Percentiles rank a stretch among this genome's conserved stretches.
These are phyloP conservation scores for grape (Vitis vinifera) DNA, from an alignment of 164 flowering plant species.

Conservation along the genomic window DNA sequence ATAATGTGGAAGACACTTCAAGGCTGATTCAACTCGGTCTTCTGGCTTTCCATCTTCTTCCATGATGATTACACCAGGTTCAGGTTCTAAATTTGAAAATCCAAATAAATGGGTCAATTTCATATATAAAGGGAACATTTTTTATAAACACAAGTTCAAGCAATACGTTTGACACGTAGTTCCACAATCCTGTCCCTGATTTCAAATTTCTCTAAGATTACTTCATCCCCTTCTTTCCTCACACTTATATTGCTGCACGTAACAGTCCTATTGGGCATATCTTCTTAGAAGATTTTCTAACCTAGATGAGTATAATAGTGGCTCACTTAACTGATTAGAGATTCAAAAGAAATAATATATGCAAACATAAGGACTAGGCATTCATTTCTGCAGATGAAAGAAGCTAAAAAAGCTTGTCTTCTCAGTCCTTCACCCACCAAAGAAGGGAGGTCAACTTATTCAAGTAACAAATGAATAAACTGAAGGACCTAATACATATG, in stretches of 20 bases:
- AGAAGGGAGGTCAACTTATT: not conserved
- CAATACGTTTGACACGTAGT: not conserved
- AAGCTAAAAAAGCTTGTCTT: not conserved
- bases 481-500: not conserved
- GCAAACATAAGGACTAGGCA: not conserved
- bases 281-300: not conserved
- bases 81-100: conserved; percentile 45
- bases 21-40: conserved; percentile 61
- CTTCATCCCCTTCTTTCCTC: not conserved
- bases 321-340: not conserved
- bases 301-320: not conserved
- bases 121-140: not conserved
- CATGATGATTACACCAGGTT: conserved; percentile 47
- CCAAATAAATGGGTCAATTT: not conserved
- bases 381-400: not conserved
- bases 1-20: conserved; percentile 80
- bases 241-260: not conserved
- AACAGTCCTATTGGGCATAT: not conserved
- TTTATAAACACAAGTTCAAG: not conserved
- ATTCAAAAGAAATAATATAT: not conserved
- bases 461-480: not conserved
- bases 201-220: not conserved
- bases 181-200: not conserved
- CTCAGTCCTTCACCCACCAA: not conserved
- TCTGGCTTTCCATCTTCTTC: conserved; percentile 63